Evolutionary conservation across 306 rosid species (phyloP), one percentile per base, ranked within the genome.

Genomic region (Malus sieversii): DNA sequence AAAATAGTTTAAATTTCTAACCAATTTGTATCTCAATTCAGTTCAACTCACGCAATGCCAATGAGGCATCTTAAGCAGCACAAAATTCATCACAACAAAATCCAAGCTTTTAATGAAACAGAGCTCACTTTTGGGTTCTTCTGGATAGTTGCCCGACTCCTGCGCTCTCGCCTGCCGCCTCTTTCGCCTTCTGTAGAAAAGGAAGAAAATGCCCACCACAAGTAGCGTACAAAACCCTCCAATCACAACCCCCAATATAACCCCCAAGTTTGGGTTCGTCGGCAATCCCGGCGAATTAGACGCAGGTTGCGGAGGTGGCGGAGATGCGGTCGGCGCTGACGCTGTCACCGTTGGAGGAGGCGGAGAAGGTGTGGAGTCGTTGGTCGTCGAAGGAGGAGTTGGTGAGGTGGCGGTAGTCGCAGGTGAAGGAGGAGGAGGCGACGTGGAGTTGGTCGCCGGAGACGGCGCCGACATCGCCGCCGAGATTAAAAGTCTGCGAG

Each of bases 391-490:
- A 2, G 71, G 59, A 0, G 22, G 65, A 2, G 84, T 12, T 32
- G 51, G 64, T 10, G 63, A 30, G 4, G 73, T 14, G 33, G 40
- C 29, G 23, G 4, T 5, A 2, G 27, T 4, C 52, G 71, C 1
- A 11, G 72, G 67, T 38, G 73, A 20, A 14, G 72, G 4, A 8
- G 90, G 83, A 0, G 90, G 80, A 0, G 86, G 66, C 6, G 75
- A 25, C 10, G 46, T 75, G 2, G 72, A 8, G 57, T 68, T 69
- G 18, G 35, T 55, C 40, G 51, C 51, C 44, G 82, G 85, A 2
- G 87, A 3, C 79, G 86, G 88, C 2, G 92, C 82, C 0, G 91
- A 83, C 15, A 87, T 61, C 4, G 86, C 86, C 4, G 90, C 15
- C 45, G 60, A 69, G n/a, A 6, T 42, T 58, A 16, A 12, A 55